Evolutionary conservation across 2,329 filamentous ascomycete genomes (phyloP), one percentile per base, ranked within the genome.

Genomic region (Apiospora rasikravindrae): DNA sequence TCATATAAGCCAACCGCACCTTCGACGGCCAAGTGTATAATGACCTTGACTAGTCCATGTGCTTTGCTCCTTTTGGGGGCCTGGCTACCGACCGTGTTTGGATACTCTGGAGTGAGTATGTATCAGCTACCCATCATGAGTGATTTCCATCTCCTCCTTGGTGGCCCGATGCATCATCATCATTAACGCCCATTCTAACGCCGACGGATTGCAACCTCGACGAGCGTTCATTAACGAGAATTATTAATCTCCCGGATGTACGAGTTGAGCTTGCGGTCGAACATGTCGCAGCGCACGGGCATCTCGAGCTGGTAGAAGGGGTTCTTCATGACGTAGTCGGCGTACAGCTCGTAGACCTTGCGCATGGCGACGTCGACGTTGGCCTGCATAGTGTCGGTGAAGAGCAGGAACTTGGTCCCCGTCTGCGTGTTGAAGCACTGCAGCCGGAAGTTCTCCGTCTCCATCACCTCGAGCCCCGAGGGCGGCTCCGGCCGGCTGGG

Each of bases 291-390:
- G 74, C 96, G 88, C 70, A 99, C 91, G 8, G 96, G 96, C 95
- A 98, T 99, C 85, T 99, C 96, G 72, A 98, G 87, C 80, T 96
- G 95, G 84, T 98, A 98, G 81, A 99, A 99, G 0, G 96, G 96
- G 82, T 99, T 99, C 88, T 98, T 99, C 94, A 98, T 98, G 77
- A 99, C 96, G 81, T 94, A 98, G 83, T 99, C 96, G 69, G 94
- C 90, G 85, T 98, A 99, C 70, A 98, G 85, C 82, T 98, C 96
- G 82, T 99, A 98, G 78, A 98, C 92, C 82, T 91, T 93, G 80
- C 91, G 89, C 77, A 98, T 91, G 64, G 96, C 92, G 16, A 90
- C 88, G 78, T 98, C 96, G 51, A 97, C 92, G 79, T 97, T 97
- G 68, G 92, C 90, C 85, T 97, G 95, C 75, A 94, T 90, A 22